phyloP scores from a whole-genome alignment of 1,139 yeast genomes.

The Suhomyces atakaporum region DNA sequence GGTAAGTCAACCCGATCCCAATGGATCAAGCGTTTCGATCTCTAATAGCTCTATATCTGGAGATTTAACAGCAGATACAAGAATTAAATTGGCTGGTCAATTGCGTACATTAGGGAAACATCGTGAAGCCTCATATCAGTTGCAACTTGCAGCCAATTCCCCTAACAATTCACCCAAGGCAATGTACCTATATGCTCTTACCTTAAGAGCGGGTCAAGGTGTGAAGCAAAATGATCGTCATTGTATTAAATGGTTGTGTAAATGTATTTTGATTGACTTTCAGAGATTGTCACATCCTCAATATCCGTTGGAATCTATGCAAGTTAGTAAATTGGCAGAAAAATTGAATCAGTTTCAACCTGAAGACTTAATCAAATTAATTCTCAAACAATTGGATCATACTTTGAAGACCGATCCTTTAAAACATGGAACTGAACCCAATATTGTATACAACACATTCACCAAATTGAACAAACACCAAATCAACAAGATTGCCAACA shows the following conservation, averaged over 20 bases:
- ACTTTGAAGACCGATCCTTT: slow-evolving; percentile 21
- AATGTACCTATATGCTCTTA: slow-evolving; percentile 70
- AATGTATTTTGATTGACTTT: slow-evolving; percentile 30
- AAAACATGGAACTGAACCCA: slow-evolving; percentile 30
- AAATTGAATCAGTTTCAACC: slow-evolving; percentile 32
- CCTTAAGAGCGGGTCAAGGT: slow-evolving; percentile 72
- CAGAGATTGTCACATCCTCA: slow-evolving; percentile 11
- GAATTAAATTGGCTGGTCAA: slow-evolving; percentile 54
- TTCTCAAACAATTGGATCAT: slow-evolving; percentile 26
- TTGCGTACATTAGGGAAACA: slow-evolving; percentile 60
- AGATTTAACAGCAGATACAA: slow-evolving; percentile 40
- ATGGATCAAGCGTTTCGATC: neutral
- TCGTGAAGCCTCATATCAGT: slow-evolving; percentile 69
- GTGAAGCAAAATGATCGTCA: slow-evolving; percentile 58
- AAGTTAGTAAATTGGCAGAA: slow-evolving; percentile 18
- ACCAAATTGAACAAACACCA: slow-evolving; percentile 28
- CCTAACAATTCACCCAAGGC: slow-evolving; percentile 63
- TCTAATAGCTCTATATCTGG: slow-evolving; percentile 1
- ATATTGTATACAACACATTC: slow-evolving; percentile 28
- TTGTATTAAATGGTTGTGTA: slow-evolving; percentile 63
- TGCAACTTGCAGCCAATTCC: slow-evolving; percentile 59
- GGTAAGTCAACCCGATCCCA: slow-evolving; percentile 1
- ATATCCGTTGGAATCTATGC: slow-evolving; percentile 8
- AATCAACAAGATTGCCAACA: slow-evolving; percentile 28
- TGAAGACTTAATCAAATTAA: slow-evolving; percentile 34